A percentile compares a stretch with the other conserved stretches of the same genome.
These are phyloP conservation scores for Cystofilobasidium ferigula DNA, from an alignment of 768 basidiomycete species.

Conservation along the genomic window DNA sequence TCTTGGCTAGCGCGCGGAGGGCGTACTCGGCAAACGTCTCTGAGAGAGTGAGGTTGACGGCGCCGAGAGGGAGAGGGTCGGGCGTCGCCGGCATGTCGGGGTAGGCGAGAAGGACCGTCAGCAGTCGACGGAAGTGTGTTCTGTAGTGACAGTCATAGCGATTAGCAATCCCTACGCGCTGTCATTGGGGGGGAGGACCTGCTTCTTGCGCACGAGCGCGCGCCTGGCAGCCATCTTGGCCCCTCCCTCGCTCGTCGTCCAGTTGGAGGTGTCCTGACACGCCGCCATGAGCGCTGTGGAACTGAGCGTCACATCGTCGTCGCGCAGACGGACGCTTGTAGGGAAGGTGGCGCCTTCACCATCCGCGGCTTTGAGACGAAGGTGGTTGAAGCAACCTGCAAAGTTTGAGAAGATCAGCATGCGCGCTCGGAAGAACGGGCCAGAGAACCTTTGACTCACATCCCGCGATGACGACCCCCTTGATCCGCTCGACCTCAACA, in stretches of 20 bases:
- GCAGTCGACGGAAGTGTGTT: neutral
- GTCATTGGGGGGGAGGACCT: neutral
- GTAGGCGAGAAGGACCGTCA: neutral
- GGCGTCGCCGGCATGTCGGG: neutral
- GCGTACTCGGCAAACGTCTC: neutral
- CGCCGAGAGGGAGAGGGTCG: neutral
- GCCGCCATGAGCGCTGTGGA: slow-evolving; percentile 8
- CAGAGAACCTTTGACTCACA: neutral
- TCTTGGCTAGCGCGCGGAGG: neutral
- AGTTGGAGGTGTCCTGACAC: neutral
- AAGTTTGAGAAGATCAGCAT: too few relatives aligned
- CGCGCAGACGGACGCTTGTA: neutral
- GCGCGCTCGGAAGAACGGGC: too few relatives aligned
- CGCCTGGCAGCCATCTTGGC: neutral
- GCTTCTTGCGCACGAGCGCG: neutral
- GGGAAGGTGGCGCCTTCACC: neutral
- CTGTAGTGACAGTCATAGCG: neutral
- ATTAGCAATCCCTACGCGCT: neutral
- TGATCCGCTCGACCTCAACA: neutral
- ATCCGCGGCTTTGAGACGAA: neutral
- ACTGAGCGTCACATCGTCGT: neutral
- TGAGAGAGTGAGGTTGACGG: neutral
- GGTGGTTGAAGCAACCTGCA: slow-evolving; percentile 10
- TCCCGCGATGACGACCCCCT: neutral
- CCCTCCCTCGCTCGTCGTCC: neutral